These are phyloP conservation scores for Serendipita vermifera DNA, from an alignment of 768 basidiomycete genomes.

Conservation along the genomic window DNA sequence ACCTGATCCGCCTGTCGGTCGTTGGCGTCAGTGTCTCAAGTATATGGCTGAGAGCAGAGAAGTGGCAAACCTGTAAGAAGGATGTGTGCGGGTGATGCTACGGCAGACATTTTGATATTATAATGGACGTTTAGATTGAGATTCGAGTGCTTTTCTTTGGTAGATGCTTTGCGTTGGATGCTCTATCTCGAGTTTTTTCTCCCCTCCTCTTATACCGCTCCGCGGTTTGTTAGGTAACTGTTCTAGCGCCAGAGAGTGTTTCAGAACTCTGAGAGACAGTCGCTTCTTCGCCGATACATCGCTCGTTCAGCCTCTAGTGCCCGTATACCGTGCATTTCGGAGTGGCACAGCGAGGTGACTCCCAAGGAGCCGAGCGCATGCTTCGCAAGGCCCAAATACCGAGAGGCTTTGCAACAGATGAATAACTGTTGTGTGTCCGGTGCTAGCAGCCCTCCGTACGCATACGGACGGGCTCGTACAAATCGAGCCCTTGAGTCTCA, in stretches of 20 bases:
- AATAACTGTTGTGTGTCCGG: too few species aligned
- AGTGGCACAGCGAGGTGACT: neutral
- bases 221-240: neutral
- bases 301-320: neutral
- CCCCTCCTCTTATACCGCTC: neutral
- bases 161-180: too few species aligned
- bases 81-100: neutral
- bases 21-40: too few species aligned
- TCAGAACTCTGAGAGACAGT: neutral
- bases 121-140: neutral
- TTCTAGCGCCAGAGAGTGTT: neutral
- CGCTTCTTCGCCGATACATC: neutral
- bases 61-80: neutral
- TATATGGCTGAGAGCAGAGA: too few species aligned
- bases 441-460: too few species aligned
- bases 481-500: too few species aligned
- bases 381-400: neutral
- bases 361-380: too few species aligned
- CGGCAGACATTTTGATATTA: neutral
- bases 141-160: too few species aligned
- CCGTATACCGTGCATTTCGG: neutral
- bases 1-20: neutral
- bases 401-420: too few species aligned
- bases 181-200: neutral
- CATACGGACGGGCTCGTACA: too few species aligned